Evolutionary conservation across 352 stramenopile genomes (phyloP), one percentile per base, ranked within the genome.

Genomic region (Globisporangium acanthophoron): DNA sequence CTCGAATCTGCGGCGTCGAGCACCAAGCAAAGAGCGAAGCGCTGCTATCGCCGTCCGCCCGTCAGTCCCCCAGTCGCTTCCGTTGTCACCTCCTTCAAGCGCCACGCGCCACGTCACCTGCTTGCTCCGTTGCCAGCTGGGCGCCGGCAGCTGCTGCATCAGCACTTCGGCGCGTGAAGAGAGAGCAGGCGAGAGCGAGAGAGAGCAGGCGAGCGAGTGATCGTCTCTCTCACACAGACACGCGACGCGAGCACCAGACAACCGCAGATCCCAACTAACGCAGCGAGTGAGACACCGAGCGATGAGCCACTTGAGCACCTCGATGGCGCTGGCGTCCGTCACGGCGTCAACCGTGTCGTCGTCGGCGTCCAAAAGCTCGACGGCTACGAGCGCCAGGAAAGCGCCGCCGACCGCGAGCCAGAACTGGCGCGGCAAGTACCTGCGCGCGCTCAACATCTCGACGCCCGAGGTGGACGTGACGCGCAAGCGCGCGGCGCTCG

Each of bases 361-460:
- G 15, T 40, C 49, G 5, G 24, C 31, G n/a, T 45, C 49, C 1
- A 40, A 24, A n/a, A 29, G 31, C 31, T n/a, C 48, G 15, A 21
- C 29, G 5, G 29, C 29, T 8, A 31, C 29, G 8, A 21, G 33
- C 33, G 33, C 33, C 6, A 6, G 7, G 29, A 39, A 18, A 15
- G 31, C 44, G 45, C 24, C 54, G 35, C 21, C 46, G 27, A 57
- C 58, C 46, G 76, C 27, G 18, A 8, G 49, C 49, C 44, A 87
- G 66, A 87, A 84, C 61, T 91, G 81, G 81, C 73, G 81, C 24
- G 78, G 73, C 51, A 91, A 87, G 66, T 91, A 91, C 62, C 63
- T 91, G 33, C 78, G 73, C 54, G 78, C 78, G n/a, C 69, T 91
- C 20, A 88, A 91, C 56, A 89, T 91, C 54, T 82, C 74, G 56